A percentile compares a stretch with the other conserved stretches of the same genome.
These are phyloP conservation scores for Solanum pinnatisectum DNA, from an alignment of 257 asterid species.

Conservation along the genomic window DNA sequence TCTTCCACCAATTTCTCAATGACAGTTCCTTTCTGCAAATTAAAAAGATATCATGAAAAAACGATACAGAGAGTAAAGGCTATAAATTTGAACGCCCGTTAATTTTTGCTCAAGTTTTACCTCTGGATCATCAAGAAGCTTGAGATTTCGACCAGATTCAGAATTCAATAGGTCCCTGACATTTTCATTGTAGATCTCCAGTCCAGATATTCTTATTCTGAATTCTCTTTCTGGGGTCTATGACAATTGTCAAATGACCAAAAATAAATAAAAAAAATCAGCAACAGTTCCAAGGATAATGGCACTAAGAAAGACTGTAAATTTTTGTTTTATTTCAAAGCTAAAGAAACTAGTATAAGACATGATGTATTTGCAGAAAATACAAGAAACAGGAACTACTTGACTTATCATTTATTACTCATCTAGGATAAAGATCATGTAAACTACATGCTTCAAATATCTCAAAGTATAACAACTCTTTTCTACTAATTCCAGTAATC, in stretches of 20 bases:
- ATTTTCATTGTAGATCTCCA: slow-evolving; percentile 87
- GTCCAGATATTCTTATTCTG: slow-evolving; percentile 74
- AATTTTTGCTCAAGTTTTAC: slow-evolving; percentile 21
- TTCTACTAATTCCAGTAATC: neutral
- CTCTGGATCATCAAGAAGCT: slow-evolving; percentile 95
- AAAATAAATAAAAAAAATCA: neutral
- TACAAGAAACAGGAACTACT: neutral
- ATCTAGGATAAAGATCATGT: neutral
- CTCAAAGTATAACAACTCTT: neutral
- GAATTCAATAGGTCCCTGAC: slow-evolving; percentile 82
- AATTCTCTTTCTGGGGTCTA: slow-evolving; percentile 95
- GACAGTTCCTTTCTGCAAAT: slow-evolving; percentile 77
- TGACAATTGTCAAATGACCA: slow-evolving; percentile 1
- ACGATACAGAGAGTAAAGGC: slow-evolving; percentile 2
- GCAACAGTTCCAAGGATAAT: neutral
- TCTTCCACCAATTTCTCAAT: slow-evolving; percentile 91
- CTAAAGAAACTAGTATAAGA: neutral
- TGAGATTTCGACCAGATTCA: slow-evolving; percentile 81
- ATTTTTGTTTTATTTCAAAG: neutral
- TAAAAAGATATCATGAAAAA: neutral
- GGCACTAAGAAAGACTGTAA: neutral
- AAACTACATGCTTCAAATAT: neutral
- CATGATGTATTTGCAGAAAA: neutral
- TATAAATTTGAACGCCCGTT: neutral
- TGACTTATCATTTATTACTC: neutral